Base-by-base conservation (phyloP, 2,329 filamentous ascomycete genomes). In the Fusarium domesticum region DNA sequence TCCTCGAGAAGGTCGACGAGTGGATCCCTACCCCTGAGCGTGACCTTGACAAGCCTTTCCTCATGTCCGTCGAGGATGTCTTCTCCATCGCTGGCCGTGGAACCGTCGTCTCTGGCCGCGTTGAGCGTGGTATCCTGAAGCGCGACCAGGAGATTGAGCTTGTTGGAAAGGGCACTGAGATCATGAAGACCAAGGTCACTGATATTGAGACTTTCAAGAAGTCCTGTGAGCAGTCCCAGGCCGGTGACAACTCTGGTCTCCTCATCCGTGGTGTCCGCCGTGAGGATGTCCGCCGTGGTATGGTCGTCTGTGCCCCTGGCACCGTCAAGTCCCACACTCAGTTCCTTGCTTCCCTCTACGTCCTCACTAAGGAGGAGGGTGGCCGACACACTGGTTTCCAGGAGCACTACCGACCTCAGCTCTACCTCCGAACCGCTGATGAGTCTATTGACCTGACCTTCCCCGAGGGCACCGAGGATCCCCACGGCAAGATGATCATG, bases 121-220 rank as follows among this genome's bases (percentile, higher is more conserved):
- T 98, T 49, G 91, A 97, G 83, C 92, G 93, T 68, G 93, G 93
- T 76, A 71, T 82, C 45, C 76, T 98, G 65, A 97, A 96, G 87
- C 89, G 83, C 73, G 93, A 98, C 69, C 79, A 84, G 54, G 93
- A 98, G 66, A 83, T 98, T 57, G 93, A 98, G 78, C 81, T 98
- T 54, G 81, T 98, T 50, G 93, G 93, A 68, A 95, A 93, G 77
- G 83, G 85, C 58, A 71, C 74, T 45, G 79, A 83, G 35, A 74
- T 89, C 57, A 88, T 97, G 78, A 96, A 95, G 84, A 97, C 93
- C 71, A 97, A 96, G 80, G 92, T 98, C 56, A 98, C 93, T 64
- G 95, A 98, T 66, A 97, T 98, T 60, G 93, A 98, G 79, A 98
- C 92, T 57, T 98, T 98, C 81, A 96, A 97, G 82, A 98, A 98